phyloP scores from a whole-genome alignment of 1,139 yeast species.

The Pichia sp. region DNA sequence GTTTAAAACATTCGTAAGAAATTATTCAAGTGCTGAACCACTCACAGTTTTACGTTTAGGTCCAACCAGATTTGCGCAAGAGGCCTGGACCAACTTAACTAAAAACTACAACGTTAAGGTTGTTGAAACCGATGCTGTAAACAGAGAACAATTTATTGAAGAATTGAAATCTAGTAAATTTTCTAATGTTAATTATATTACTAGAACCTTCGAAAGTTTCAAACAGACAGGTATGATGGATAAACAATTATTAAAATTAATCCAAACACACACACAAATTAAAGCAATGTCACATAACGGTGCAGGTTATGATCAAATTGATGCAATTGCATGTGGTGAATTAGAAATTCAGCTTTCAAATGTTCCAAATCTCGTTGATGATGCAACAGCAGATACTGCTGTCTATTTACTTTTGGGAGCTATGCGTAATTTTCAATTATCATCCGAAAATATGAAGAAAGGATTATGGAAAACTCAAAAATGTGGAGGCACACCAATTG shows the following conservation, averaged over 20 bases:
- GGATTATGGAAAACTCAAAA: constrained; percentile 52
- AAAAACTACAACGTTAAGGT: constrained; percentile 43
- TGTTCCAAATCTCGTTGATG: constrained; percentile 67
- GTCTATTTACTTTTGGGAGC: constrained; percentile 61
- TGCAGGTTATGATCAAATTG: constrained; percentile 90
- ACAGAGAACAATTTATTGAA: constrained; percentile 45
- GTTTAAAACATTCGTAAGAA: constrained; percentile 1
- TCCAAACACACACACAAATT: constrained; percentile 50
- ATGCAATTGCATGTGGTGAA: constrained; percentile 47
- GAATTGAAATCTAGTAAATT: constrained; percentile 47
- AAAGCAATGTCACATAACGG: constrained; percentile 73
- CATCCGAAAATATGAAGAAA: constrained; percentile 41
- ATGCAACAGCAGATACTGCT: constrained; percentile 80
- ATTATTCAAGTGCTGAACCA: constrained; percentile 23
- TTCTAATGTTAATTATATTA: constrained; percentile 42
- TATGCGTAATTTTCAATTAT: constrained; percentile 54
- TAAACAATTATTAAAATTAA: constrained; percentile 52
- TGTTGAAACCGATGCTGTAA: constrained; percentile 24
- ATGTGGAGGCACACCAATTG: constrained; percentile 43
- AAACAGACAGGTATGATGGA: constrained; percentile 68
- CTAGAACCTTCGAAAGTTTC: constrained; percentile 33
- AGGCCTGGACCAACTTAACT: constrained; percentile 49
- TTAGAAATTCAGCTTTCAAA: constrained; percentile 59
- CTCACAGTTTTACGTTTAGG: constrained; percentile 61
- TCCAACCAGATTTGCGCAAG: constrained; percentile 44